Evolutionary conservation across 345 rosid genomes (phyloP).

Genomic region (Murraya paniculata): DNA sequence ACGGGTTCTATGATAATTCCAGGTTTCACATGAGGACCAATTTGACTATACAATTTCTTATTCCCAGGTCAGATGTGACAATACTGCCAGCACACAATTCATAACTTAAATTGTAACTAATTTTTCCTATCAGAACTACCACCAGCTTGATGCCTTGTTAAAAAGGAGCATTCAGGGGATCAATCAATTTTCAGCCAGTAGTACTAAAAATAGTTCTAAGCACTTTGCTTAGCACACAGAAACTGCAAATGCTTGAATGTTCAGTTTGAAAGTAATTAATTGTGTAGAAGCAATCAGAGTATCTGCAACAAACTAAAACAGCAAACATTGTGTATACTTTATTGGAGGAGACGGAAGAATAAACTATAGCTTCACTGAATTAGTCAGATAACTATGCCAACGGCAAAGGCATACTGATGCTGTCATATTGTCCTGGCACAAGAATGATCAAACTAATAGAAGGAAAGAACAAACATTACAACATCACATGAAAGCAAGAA

Average conservation of each 20-base stretch:
- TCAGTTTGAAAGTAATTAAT: not conserved
- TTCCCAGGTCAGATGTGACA: not conserved
- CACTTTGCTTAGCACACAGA: not conserved
- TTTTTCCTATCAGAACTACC: not conserved
- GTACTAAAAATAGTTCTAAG: not conserved
- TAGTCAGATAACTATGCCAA: not conserved
- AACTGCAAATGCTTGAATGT: not conserved
- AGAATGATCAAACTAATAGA: not conserved
- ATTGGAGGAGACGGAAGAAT: not conserved
- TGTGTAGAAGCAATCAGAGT: not conserved
- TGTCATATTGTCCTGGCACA: not conserved
- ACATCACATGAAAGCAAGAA: conserved; percentile 6
- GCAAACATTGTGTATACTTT: not conserved
- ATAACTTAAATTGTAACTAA: not conserved
- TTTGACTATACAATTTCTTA: not conserved
- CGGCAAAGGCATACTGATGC: not conserved
- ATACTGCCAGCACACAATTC: not conserved
- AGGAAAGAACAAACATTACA: not conserved
- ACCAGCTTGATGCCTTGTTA: not conserved
- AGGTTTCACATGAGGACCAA: not conserved
- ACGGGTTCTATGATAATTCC: not conserved
- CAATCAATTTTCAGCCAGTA: not conserved
- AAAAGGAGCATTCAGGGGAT: not conserved
- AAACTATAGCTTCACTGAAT: not conserved
- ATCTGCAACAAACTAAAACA: not conserved